Conservation (phyloP, 2,329 filamentous ascomycete species). For the Pseudogymnoascus sp. region DNA sequence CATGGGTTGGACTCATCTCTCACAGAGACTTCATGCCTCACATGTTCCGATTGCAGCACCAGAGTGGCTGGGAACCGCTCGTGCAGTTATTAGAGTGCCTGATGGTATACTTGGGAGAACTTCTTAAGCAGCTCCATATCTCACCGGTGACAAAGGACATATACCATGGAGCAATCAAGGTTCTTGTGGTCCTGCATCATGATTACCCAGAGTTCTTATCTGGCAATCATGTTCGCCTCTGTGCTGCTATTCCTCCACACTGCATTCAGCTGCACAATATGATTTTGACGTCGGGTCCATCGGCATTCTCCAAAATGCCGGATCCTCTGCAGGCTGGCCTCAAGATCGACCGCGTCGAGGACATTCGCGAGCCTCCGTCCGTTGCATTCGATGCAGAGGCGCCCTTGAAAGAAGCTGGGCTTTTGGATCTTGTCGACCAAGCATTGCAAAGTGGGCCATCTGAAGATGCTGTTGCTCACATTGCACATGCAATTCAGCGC, state of each 20-base stretch:
- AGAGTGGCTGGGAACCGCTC: constrained; percentile 67
- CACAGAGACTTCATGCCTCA: constrained; percentile 79
- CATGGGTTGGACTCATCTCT: constrained; percentile 73
- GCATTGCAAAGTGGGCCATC: constrained; percentile 53
- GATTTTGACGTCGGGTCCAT: constrained; percentile 72
- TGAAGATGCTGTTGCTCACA: constrained; percentile 65
- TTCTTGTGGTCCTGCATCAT: constrained; percentile 79
- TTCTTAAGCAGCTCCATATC: constrained; percentile 66
- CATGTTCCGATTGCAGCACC: constrained; percentile 59
- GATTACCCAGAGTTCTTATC: constrained; percentile 92
- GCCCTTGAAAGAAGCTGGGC: constrained; percentile 44
- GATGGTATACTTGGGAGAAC: constrained; percentile 65
- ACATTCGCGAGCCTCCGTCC: constrained; percentile 58
- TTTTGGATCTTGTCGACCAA: constrained; percentile 52
- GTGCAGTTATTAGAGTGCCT: constrained; percentile 65
- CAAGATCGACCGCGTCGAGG: constrained; percentile 69
- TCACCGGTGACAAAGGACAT: constrained; percentile 67
- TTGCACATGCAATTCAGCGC: constrained; percentile 64
- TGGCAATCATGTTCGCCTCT: constrained; percentile 76
- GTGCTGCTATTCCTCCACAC: constrained; percentile 70
- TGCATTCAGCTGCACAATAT: constrained; percentile 84
- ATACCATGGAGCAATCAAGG: constrained; percentile 74
- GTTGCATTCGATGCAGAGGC: constrained; percentile 53
- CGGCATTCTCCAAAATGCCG: constrained; percentile 56
- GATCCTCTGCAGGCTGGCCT: constrained; percentile 65